Percentiles rank a stretch among this genome's conserved stretches.
Conservation (phyloP, 176 grass and related monocot genomes). For the Poa annua region DNA sequence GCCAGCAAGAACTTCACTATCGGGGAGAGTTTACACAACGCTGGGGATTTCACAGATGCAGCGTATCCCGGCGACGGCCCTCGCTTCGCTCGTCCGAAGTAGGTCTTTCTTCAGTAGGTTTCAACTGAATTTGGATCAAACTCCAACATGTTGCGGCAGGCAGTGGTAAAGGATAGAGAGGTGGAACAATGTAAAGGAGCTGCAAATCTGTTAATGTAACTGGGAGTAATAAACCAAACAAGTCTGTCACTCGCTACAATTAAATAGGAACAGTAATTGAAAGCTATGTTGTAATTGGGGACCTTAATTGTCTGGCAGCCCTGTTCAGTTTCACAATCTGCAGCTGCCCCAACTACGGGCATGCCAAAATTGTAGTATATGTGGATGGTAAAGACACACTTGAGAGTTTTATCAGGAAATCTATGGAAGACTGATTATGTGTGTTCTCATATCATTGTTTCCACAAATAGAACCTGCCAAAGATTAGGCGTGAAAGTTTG, state of each 20-base stretch:
- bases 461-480: background rate
- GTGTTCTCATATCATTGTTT: background rate
- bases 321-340: background rate
- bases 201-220: background rate
- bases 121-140: too few species aligned
- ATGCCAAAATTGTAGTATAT: background rate
- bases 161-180: background rate
- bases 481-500: background rate
- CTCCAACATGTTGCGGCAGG: too few species aligned
- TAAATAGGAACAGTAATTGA: background rate
- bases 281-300: background rate
- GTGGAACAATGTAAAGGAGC: background rate
- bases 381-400: slow-evolving; percentile 4
- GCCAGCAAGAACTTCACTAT: too few species aligned
- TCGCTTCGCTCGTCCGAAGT: too few species aligned
- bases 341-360: background rate
- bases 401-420: background rate
- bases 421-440: background rate
- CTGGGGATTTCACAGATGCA: too few species aligned
- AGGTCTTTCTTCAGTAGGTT: too few species aligned
- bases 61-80: too few species aligned
- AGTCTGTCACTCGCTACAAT: background rate
- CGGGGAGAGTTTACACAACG: too few species aligned
- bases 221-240: background rate
- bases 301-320: background rate